A percentile compares a stretch with the other conserved stretches of the same genome.
Evolutionary conservation across 768 basidiomycete species (phyloP).

Genomic region (Krasilnikovozyma curviuscula): DNA sequence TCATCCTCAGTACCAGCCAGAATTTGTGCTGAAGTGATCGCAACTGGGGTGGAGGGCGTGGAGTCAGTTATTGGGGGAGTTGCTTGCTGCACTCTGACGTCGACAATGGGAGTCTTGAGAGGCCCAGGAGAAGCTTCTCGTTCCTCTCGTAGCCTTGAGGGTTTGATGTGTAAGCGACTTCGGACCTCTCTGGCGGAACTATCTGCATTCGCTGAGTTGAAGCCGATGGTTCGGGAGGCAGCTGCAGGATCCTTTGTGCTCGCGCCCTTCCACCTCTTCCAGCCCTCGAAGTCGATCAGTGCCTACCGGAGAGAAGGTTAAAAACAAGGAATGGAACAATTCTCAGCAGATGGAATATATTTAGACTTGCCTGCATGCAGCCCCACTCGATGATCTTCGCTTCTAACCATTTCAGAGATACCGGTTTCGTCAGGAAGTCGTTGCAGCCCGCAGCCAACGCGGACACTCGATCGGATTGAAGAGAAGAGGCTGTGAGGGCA

Average conservation of each 20-base stretch:
- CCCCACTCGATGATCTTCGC: constrained; percentile 99
- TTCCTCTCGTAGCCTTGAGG: no score
- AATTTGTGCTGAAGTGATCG: no score
- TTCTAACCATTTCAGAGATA: constrained; percentile 83
- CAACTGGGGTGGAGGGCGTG: no score
- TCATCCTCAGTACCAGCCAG: no score
- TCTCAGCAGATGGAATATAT: background rate
- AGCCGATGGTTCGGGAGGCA: background rate
- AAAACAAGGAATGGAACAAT: constrained; percentile 1
- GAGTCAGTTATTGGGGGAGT: no score
- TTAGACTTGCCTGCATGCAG: constrained; percentile 40
- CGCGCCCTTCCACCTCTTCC: constrained; percentile 25
- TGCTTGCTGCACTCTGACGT: no score
- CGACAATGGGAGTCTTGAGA: no score
- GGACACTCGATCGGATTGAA: constrained; percentile 85
- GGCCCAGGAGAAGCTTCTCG: no score
- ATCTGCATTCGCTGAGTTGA: constrained; percentile 1
- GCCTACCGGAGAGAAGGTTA: constrained; percentile 14
- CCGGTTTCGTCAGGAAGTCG: constrained; percentile 94
- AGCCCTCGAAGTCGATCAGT: constrained; percentile 29
- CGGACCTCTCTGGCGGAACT: constrained; percentile 4
- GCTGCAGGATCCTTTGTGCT: constrained; percentile 17
- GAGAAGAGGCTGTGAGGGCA: constrained; percentile 87
- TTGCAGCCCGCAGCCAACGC: constrained; percentile 98
- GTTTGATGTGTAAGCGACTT: constrained; percentile 7